phyloP scores from a whole-genome alignment of 2,329 filamentous ascomycete species.

The Aspergillus viridinutans region DNA sequence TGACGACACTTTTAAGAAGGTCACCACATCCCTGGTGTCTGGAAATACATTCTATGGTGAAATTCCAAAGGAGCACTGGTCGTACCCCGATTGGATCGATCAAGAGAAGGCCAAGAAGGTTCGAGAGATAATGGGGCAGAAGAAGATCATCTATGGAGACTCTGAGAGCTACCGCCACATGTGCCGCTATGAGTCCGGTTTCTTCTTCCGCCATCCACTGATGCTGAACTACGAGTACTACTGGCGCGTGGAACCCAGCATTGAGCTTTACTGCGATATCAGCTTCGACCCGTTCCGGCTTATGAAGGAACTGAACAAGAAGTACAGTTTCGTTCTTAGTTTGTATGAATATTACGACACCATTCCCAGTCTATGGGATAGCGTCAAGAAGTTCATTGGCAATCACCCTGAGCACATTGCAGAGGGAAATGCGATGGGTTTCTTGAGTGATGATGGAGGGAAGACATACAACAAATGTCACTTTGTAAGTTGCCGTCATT shows the following conservation, averaged over 20 bases:
- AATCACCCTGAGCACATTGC: constrained; percentile 84
- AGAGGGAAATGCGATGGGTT: constrained; percentile 79
- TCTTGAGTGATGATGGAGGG: constrained; percentile 86
- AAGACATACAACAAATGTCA: constrained; percentile 96
- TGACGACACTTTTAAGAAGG: constrained; percentile 85
- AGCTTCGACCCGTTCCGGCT: constrained; percentile 93
- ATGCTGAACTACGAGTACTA: constrained; percentile 99
- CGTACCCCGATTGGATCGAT: constrained; percentile 92
- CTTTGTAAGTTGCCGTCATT: constrained; percentile 61
- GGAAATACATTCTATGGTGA: constrained; percentile 87
- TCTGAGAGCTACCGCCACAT: constrained; percentile 97
- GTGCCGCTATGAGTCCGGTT: constrained; percentile 98
- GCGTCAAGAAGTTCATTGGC: constrained; percentile 88
- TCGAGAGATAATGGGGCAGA: constrained; percentile 86
- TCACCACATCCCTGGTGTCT: constrained; percentile 85
- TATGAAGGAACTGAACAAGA: constrained; percentile 95
- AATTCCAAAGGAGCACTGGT: constrained; percentile 93
- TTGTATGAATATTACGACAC: constrained; percentile 96
- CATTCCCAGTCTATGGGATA: constrained; percentile 93
- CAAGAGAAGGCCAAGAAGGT: constrained; percentile 87
- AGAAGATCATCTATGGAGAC: constrained; percentile 98
- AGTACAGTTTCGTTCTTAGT: constrained; percentile 95
- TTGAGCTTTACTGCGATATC: constrained; percentile 94
- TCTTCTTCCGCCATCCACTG: constrained; percentile 93
- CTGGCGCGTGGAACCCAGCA: constrained; percentile 96